A percentile compares a stretch with the other conserved stretches of the same genome.
Conservation (phyloP, 116 monocot species). For the Cymodocea nodosa region DNA sequence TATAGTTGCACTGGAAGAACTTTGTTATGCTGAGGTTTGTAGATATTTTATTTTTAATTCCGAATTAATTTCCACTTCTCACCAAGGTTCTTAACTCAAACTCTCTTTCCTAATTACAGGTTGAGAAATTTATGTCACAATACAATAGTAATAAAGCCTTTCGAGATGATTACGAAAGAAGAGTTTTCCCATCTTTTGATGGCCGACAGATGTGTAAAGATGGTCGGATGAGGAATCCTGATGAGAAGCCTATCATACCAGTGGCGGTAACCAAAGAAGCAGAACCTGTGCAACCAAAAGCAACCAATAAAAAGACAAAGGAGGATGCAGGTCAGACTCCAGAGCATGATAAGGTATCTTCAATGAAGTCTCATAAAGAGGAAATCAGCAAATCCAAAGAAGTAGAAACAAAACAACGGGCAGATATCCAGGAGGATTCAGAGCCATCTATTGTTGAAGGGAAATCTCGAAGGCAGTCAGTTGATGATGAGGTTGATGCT, state of each 20-base stretch:
- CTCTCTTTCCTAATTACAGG: conserved; percentile 16
- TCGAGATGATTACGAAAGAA: conserved; percentile 74
- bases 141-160: conserved; percentile 52
- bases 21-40: conserved; percentile 45
- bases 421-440: conserved; percentile 7
- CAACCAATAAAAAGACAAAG: conserved; percentile 21
- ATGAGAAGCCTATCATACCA: conserved; percentile 54
- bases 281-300: conserved; percentile 17
- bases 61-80: not conserved
- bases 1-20: conserved; percentile 34
- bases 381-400: conserved; percentile 15
- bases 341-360: conserved; percentile 10
- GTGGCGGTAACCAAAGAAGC: conserved; percentile 14
- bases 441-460: conserved; percentile 10
- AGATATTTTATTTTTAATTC: not conserved
- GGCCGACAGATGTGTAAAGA: conserved; percentile 55
- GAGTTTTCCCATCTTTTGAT: conserved; percentile 63
- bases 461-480: conserved; percentile 19
- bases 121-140: conserved; percentile 65
- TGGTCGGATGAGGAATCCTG: conserved; percentile 77
- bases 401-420: conserved; percentile 11
- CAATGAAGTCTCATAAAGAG: conserved; percentile 13
- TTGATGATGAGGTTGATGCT: conserved; percentile 28
- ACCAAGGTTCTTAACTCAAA: not conserved
- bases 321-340: conserved; percentile 13